A percentile compares a stretch with the other conserved stretches of the same genome.
Evolutionary conservation across 257 asterid genomes (phyloP).

Genomic region (Capsicum pubescens): DNA sequence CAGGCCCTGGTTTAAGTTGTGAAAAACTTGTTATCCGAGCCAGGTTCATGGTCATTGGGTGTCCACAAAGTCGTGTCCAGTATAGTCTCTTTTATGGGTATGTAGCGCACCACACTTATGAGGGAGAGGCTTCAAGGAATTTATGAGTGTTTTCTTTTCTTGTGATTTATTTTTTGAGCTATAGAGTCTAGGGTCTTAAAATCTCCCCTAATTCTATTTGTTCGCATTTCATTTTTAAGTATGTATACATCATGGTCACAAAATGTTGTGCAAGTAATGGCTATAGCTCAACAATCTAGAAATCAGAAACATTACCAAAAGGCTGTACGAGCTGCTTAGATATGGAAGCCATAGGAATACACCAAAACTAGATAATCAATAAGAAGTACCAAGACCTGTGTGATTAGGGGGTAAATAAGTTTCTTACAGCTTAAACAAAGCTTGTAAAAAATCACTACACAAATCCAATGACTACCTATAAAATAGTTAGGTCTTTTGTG

Average conservation of each 20-base stretch:
- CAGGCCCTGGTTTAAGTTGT: no score
- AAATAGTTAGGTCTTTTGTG: conserved; percentile 54
- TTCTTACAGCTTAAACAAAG: conserved; percentile 23
- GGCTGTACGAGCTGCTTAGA: conserved; percentile 90
- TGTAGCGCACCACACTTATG: no score
- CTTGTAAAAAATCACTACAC: conserved; percentile 20
- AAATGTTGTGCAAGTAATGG: background rate
- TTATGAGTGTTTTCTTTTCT: no score
- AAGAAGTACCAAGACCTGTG: conserved; percentile 57
- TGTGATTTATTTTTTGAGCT: no score
- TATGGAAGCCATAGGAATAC: conserved; percentile 75
- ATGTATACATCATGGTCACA: background rate
- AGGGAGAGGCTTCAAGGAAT: no score
- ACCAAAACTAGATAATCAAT: conserved; percentile 86
- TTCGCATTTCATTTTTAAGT: no score
- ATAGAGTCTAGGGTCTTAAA: no score
- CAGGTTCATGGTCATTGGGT: no score
- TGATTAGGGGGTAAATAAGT: conserved; percentile 16
- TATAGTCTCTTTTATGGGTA: no score
- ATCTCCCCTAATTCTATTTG: no score
- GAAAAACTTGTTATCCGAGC: no score
- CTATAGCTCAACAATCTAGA: conserved; percentile 12
- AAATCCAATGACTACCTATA: conserved; percentile 52
- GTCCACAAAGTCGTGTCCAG: no score
- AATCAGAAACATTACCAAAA: conserved; percentile 57